phyloP scores from a whole-genome alignment of 805 yeast genomes.

The Wickerhamomyces ciferrii region DNA sequence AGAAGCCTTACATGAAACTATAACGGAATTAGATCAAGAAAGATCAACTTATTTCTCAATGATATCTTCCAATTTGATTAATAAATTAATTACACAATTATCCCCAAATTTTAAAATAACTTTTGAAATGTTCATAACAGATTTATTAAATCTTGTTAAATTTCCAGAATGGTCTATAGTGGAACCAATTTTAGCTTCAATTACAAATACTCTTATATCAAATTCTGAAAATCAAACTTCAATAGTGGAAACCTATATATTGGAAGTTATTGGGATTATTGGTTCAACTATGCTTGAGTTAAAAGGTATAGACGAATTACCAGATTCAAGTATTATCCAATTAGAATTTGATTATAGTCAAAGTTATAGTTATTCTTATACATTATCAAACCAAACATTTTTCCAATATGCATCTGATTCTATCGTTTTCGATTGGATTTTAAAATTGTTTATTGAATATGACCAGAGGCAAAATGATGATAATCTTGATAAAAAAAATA shows the following conservation, averaged over 20 bases:
- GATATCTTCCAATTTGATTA: constrained; percentile 13
- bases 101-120: constrained; percentile 27
- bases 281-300: constrained; percentile 44
- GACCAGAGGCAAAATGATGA: too few relatives aligned
- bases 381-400: too few relatives aligned
- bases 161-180: constrained; percentile 62
- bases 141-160: constrained; percentile 42
- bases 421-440: not conserved
- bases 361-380: not conserved
- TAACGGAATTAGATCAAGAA: constrained; percentile 2
- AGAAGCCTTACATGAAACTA: constrained; percentile 1
- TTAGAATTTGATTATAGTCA: not conserved
- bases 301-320: constrained; percentile 17
- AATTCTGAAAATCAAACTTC: constrained; percentile 32
- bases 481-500: too few relatives aligned
- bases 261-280: constrained; percentile 59
- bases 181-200: constrained; percentile 40
- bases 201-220: constrained; percentile 38
- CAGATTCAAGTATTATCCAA: not conserved
- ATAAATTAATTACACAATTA: constrained; percentile 25
- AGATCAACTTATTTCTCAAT: constrained; percentile 3
- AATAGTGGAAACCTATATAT: constrained; percentile 40
- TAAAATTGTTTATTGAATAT: too few relatives aligned
- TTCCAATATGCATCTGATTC: not conserved
- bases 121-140: constrained; percentile 52